phyloP scores from a whole-genome alignment of 2,329 filamentous ascomycete genomes.

The Venturia oleaginea region DNA sequence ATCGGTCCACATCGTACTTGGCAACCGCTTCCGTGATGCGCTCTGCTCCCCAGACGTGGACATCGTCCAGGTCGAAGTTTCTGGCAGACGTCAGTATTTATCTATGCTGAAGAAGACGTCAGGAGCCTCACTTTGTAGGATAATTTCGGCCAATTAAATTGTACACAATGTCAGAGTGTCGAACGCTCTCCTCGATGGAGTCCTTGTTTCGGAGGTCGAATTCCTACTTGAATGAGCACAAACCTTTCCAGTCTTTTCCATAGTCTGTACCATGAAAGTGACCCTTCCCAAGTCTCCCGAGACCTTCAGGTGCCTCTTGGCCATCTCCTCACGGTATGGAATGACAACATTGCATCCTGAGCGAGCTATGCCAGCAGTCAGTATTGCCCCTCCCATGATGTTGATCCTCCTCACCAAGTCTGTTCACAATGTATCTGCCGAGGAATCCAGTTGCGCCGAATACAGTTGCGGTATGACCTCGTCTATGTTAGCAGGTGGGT shows the following conservation, averaged over 20 bases:
- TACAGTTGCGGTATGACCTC: conserved; percentile 91
- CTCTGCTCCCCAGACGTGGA: conserved; percentile 85
- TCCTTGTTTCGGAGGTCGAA: conserved; percentile 89
- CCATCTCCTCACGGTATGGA: conserved; percentile 94
- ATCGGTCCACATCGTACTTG: conserved; percentile 96
- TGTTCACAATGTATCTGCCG: conserved; percentile 94
- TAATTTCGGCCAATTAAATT: conserved; percentile 93
- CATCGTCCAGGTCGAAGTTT: conserved; percentile 89
- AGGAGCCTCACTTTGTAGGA: conserved; percentile 74
- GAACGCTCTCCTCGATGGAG: conserved; percentile 92
- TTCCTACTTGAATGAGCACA: conserved; percentile 51
- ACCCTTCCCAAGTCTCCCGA: conserved; percentile 89
- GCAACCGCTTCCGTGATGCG: conserved; percentile 89
- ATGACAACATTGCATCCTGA: conserved; percentile 91
- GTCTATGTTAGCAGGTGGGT: conserved; percentile 14
- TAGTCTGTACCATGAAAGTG: conserved; percentile 61
- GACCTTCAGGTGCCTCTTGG: conserved; percentile 92
- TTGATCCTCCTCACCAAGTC: conserved; percentile 55
- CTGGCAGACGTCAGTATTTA: conserved; percentile 32
- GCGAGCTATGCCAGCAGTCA: conserved; percentile 51
- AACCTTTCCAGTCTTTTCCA: conserved; percentile 4
- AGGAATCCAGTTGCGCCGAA: conserved; percentile 96
- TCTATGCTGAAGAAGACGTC: background rate
- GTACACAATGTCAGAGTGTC: conserved; percentile 96
- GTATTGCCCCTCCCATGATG: conserved; percentile 10